Conservation (phyloP, 1,284 basidiomycete species). For the Tilletia walkeri region DNA sequence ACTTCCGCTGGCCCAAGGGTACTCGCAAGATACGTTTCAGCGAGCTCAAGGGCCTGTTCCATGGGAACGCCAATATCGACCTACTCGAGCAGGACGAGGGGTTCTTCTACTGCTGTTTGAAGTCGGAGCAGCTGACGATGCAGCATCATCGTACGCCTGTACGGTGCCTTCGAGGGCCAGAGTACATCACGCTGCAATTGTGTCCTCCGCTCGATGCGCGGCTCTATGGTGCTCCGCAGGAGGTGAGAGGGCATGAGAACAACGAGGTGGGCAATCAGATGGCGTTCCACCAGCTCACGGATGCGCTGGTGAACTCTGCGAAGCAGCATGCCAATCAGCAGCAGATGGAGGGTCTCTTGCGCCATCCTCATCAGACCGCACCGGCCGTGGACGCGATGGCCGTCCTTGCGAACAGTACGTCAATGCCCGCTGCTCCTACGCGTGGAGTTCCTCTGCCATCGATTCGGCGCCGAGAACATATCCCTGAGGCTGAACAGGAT, state of each 20-base stretch:
- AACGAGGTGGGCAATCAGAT: not conserved
- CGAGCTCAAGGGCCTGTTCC: constrained; percentile 28
- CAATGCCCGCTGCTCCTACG: not conserved
- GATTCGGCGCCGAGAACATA: constrained; percentile 5
- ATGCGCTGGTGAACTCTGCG: constrained; percentile 6
- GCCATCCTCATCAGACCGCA: not conserved
- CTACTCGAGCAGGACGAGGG: constrained; percentile 35
- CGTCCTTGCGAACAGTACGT: not conserved
- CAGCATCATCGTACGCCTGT: constrained; percentile 49
- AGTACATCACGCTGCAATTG: not conserved
- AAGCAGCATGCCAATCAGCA: not conserved
- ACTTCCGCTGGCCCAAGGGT: constrained; percentile 23
- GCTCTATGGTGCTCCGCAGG: not conserved
- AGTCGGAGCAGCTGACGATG: constrained; percentile 41
- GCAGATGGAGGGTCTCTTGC: not conserved
- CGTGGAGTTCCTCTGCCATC: not conserved
- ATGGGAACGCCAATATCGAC: constrained; percentile 29
- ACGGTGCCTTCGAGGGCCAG: constrained; percentile 42
- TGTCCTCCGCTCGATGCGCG: constrained; percentile 2
- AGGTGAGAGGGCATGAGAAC: not conserved
- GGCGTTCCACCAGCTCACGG: not conserved
- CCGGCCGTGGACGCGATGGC: constrained; percentile 13
- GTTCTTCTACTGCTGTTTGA: constrained; percentile 33
- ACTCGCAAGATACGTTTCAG: not conserved
- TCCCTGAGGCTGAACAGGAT: not conserved